These are phyloP conservation scores for Pleurotus platypus DNA, from an alignment of 768 basidiomycete genomes.

Conservation along the genomic window DNA sequence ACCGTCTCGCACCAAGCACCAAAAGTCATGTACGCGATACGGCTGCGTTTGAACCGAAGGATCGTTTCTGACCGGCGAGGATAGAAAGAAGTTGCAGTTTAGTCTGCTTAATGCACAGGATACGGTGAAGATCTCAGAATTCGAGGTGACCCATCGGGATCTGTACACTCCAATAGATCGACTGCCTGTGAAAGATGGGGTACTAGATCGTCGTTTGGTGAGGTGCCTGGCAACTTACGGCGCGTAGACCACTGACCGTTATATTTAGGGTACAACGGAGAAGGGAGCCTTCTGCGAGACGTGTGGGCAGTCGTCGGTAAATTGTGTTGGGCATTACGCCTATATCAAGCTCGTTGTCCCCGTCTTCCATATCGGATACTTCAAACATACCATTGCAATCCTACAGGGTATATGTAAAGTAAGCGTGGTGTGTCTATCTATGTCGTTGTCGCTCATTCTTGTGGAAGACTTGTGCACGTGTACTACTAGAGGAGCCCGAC, in stretches of 20 bases:
- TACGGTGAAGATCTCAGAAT: conserved; percentile 93
- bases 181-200: conserved; percentile 86
- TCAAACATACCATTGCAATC: conserved; percentile 91
- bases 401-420: conserved; percentile 98
- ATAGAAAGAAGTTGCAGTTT: conserved; percentile 94
- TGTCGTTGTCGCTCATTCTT: conserved; percentile 7
- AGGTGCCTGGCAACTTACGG: conserved; percentile 16
- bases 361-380: conserved; percentile 98
- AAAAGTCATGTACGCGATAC: conserved; percentile 67
- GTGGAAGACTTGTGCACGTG: conserved; percentile 81
- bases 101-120: conserved; percentile 92
- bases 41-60: neutral
- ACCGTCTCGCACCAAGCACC: conserved; percentile 74
- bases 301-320: conserved; percentile 85
- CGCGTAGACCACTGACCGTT: neutral
- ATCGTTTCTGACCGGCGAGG: conserved; percentile 10
- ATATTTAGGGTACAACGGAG: conserved; percentile 83
- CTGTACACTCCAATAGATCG: conserved; percentile 84
- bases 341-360: conserved; percentile 97
- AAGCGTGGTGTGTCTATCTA: conserved; percentile 11
- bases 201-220: conserved; percentile 88
- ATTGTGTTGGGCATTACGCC: conserved; percentile 98
- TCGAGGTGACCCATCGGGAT: conserved; percentile 91
- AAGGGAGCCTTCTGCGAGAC: conserved; percentile 93
- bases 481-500: conserved; percentile 85